A percentile compares a stretch with the other conserved stretches of the same genome.
Evolutionary conservation across 306 rosid species (phyloP).

Genomic region (Cucumis melo): DNA sequence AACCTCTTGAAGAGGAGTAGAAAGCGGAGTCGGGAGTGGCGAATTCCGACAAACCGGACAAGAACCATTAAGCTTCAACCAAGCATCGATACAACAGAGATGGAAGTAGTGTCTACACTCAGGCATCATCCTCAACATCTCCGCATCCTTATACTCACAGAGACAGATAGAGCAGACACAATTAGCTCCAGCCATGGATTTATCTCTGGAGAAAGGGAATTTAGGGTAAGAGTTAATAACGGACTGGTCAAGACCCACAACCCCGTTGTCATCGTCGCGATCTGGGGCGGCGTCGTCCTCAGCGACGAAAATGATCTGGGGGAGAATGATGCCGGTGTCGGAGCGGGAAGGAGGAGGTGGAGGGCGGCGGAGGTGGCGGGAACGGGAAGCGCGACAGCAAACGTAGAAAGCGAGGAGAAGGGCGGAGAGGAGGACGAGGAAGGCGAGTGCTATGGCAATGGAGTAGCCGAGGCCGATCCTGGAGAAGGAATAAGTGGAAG

Average conservation of each 20-base stretch:
- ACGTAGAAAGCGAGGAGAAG: constrained; percentile 47
- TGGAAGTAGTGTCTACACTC: constrained; percentile 83
- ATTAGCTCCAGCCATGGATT: neutral
- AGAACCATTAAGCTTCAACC: constrained; percentile 88
- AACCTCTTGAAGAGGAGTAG: constrained; percentile 83
- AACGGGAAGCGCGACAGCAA: constrained; percentile 32
- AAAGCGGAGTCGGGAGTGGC: constrained; percentile 72
- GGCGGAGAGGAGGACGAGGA: constrained; percentile 36
- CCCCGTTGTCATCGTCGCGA: constrained; percentile 17
- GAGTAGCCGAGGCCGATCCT: constrained; percentile 43
- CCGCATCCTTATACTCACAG: constrained; percentile 67
- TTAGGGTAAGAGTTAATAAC: constrained; percentile 79
- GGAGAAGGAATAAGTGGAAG: constrained; percentile 28
- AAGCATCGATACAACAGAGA: constrained; percentile 63
- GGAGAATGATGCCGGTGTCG: constrained; percentile 44
- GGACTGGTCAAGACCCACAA: constrained; percentile 38
- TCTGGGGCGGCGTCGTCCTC: constrained; percentile 40
- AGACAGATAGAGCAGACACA: constrained; percentile 67
- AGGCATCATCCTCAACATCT: constrained; percentile 96
- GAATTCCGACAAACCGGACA: constrained; percentile 96
- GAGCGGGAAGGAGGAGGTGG: neutral
- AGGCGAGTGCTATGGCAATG: constrained; percentile 80
- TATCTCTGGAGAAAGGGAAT: constrained; percentile 27
- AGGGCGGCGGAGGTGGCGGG: constrained; percentile 1
- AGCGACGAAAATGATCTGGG: constrained; percentile 67